phyloP scores from a whole-genome alignment of 495 filamentous ascomycete genomes.

The Neurospora sp. region DNA sequence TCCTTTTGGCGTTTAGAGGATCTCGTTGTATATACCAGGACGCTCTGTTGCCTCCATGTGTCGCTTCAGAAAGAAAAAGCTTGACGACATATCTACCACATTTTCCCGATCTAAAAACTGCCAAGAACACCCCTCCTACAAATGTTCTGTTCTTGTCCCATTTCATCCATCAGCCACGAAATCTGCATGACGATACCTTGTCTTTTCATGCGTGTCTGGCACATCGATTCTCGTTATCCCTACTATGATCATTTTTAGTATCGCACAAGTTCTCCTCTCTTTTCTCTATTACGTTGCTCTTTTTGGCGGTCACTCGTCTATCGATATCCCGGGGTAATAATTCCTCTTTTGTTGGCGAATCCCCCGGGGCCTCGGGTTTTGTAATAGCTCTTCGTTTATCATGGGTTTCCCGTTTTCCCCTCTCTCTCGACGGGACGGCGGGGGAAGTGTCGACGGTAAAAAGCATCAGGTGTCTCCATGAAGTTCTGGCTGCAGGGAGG shows the following conservation, averaged over 20 bases:
- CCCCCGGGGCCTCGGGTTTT: constrained; percentile 7
- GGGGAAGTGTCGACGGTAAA: constrained; percentile 9
- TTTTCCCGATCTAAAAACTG: constrained; percentile 18
- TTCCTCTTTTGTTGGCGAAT: constrained; percentile 8
- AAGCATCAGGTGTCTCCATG: constrained; percentile 4
- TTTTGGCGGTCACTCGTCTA: constrained; percentile 10
- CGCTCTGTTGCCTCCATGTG: constrained; percentile 4
- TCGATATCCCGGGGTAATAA: constrained; percentile 10
- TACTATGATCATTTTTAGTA: constrained; percentile 2
- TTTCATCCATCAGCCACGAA: constrained; percentile 37
- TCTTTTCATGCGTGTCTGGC: constrained; percentile 42
- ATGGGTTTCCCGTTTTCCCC: constrained; percentile 8
- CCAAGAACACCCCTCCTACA: constrained; percentile 10
- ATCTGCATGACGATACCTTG: constrained; percentile 42
- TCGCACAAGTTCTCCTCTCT: constrained; percentile 8
- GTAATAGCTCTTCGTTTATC: constrained; percentile 25
- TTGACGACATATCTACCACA: constrained; percentile 11
- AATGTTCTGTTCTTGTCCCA: constrained; percentile 29
- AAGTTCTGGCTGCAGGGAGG: constrained; percentile 25
- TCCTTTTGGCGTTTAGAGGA: constrained; percentile 18
- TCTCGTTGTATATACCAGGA: constrained; percentile 25
- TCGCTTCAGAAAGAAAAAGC: constrained; percentile 2
- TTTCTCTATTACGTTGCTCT: constrained; percentile 3
- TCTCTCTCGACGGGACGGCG: background rate
- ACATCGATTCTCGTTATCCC: constrained; percentile 27